Evolutionary conservation across 805 yeast genomes (phyloP).

Genomic region (Naumovozyma baii): DNA sequence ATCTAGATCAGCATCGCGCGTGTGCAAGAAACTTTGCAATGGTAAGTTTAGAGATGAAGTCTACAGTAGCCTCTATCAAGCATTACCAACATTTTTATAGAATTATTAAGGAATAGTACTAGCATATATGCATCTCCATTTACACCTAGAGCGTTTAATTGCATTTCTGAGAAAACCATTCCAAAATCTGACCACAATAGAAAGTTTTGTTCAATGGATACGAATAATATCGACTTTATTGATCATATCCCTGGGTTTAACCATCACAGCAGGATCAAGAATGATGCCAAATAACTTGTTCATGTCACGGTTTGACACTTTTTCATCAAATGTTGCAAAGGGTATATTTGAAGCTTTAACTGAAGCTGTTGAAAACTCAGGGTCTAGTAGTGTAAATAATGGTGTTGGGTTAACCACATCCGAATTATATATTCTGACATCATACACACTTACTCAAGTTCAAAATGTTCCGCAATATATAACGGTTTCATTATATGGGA

Average conservation of each 20-base stretch:
- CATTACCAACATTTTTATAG: too few species aligned
- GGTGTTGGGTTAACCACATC: conserved; percentile 27
- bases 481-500: conserved; percentile 18
- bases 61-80: too few species aligned
- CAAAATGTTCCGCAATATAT: conserved; percentile 21
- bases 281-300: conserved; percentile 13
- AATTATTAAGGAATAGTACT: neutral
- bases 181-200: conserved; percentile 19
- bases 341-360: conserved; percentile 22
- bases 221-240: conserved; percentile 16
- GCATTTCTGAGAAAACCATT: conserved; percentile 7
- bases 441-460: conserved; percentile 21
- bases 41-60: too few species aligned
- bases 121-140: neutral
- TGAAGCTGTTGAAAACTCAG: conserved; percentile 17
- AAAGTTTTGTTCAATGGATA: conserved; percentile 13
- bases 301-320: conserved; percentile 20
- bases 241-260: conserved; percentile 14
- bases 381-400: conserved; percentile 19
- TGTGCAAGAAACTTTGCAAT: too few species aligned
- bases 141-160: neutral
- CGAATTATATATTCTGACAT: conserved; percentile 21
- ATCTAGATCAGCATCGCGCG: too few species aligned
- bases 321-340: conserved; percentile 15
- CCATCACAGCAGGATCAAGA: conserved; percentile 16